A percentile compares a stretch with the other conserved stretches of the same genome.
These are phyloP conservation scores for Chlorella variabilis DNA, from an alignment of 163 green algal species.

Conservation along the genomic window DNA sequence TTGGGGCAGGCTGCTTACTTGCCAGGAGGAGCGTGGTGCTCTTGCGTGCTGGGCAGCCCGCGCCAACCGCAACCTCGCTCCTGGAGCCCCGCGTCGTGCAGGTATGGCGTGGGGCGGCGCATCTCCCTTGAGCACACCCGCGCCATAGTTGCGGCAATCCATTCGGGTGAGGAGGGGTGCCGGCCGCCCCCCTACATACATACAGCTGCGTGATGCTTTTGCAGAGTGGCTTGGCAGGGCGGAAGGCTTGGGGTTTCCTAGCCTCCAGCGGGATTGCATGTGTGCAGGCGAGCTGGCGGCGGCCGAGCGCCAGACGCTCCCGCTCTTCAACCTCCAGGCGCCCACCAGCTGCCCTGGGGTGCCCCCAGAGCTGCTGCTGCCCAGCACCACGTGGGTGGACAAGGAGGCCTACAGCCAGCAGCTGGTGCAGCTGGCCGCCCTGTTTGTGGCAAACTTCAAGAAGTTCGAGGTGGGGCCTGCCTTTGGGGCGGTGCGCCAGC, in stretches of 20 bases:
- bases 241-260: no score
- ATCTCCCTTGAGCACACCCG: constrained; percentile 93
- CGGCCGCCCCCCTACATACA: no score
- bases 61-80: not conserved
- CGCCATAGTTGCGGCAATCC: constrained; percentile 95
- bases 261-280: no score
- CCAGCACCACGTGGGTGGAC: constrained; percentile 41
- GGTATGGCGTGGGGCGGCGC: constrained; percentile 87
- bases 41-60: not conserved
- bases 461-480: constrained; percentile 20
- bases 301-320: constrained; percentile 66
- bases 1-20: not conserved
- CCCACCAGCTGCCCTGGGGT: constrained; percentile 36
- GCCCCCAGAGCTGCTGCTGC: constrained; percentile 41
- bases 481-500: not conserved
- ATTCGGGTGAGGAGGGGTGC: constrained; percentile 63
- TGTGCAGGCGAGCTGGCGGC: constrained; percentile 64
- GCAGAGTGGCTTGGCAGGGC: no score
- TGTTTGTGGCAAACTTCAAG: constrained; percentile 46
- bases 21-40: not conserved
- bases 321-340: constrained; percentile 83
- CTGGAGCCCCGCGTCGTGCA: constrained; percentile 32
- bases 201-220: no score
- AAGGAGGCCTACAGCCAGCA: constrained; percentile 30
- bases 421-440: constrained; percentile 32